These are phyloP conservation scores for Lavandula angustifolia DNA, from an alignment of 257 asterid genomes.

Conservation along the genomic window DNA sequence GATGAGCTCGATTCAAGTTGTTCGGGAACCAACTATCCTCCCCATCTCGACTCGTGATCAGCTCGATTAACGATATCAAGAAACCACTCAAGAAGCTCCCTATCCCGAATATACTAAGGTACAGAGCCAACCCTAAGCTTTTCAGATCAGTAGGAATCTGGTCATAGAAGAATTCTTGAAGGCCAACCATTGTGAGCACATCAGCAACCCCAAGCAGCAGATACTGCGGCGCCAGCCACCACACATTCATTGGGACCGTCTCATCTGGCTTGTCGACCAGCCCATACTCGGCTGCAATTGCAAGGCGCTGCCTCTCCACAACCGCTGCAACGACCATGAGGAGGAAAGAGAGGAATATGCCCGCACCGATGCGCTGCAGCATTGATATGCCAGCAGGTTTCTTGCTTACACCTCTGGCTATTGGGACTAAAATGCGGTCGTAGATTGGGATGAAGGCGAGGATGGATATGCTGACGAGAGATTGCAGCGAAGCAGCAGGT, in stretches of 20 bases:
- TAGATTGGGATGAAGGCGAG: constrained; percentile 37
- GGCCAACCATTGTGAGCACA: constrained; percentile 40
- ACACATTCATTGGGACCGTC: constrained; percentile 50
- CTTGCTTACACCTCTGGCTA: constrained; percentile 36
- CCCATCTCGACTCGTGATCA: constrained; percentile 33
- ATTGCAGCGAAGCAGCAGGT: constrained; percentile 43
- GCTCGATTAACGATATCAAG: constrained; percentile 41
- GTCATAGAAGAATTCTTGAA: constrained; percentile 58
- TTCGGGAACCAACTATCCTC: constrained; percentile 27
- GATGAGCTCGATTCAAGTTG: constrained; percentile 30
- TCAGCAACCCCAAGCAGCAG: constrained; percentile 42
- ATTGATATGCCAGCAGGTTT: constrained; percentile 44
- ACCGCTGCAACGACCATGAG: constrained; percentile 50
- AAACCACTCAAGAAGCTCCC: constrained; percentile 50
- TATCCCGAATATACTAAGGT: constrained; percentile 44
- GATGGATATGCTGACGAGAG: constrained; percentile 29
- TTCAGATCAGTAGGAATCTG: constrained; percentile 48
- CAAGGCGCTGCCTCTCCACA: constrained; percentile 39
- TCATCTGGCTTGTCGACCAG: constrained; percentile 35
- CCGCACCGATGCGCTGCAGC: constrained; percentile 46
- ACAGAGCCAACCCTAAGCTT: constrained; percentile 46
- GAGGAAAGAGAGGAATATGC: constrained; percentile 30
- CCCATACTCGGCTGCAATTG: constrained; percentile 33
- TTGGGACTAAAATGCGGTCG: constrained; percentile 47
- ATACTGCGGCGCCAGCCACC: constrained; percentile 61